These are phyloP conservation scores for Fraxinus pennsylvanica DNA, from an alignment of 257 asterid species.

Conservation along the genomic window DNA sequence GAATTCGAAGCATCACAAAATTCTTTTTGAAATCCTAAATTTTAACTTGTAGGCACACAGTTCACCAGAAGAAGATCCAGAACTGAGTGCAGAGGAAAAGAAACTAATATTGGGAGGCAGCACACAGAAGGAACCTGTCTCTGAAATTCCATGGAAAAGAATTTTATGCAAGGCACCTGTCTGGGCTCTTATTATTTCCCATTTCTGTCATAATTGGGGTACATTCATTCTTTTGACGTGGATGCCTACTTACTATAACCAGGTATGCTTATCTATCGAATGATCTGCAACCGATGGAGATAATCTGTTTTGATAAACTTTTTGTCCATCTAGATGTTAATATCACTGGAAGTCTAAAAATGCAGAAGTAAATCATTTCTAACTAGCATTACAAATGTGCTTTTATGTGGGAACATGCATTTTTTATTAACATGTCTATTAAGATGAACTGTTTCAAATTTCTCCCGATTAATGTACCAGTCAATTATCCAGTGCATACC, in stretches of 20 bases:
- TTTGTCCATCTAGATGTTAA: background rate
- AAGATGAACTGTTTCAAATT: background rate
- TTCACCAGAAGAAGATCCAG: slow-evolving; percentile 80
- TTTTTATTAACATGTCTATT: background rate
- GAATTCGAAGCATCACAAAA: background rate
- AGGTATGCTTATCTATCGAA: slow-evolving; percentile 44
- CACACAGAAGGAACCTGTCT: slow-evolving; percentile 64
- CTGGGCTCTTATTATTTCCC: slow-evolving; percentile 98
- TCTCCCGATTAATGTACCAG: no score
- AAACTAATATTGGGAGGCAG: slow-evolving; percentile 62
- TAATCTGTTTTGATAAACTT: slow-evolving; percentile 1
- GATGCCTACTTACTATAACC: slow-evolving; percentile 97
- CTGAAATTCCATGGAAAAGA: slow-evolving; percentile 84
- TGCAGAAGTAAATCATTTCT: background rate
- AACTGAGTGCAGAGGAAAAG: slow-evolving; percentile 63
- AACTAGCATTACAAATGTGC: background rate
- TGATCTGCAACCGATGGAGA: slow-evolving; percentile 3
- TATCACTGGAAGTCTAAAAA: no score
- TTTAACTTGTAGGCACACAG: slow-evolving; percentile 67
- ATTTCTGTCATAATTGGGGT: slow-evolving; percentile 99
- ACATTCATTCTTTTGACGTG: slow-evolving; percentile 92
- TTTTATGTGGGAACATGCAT: background rate
- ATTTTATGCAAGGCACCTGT: slow-evolving; percentile 86
- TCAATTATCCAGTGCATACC: background rate
- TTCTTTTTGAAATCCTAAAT: slow-evolving; percentile 8